Conservation (phyloP, 345 rosid genomes). For the Erysimum cheiranthoides region DNA sequence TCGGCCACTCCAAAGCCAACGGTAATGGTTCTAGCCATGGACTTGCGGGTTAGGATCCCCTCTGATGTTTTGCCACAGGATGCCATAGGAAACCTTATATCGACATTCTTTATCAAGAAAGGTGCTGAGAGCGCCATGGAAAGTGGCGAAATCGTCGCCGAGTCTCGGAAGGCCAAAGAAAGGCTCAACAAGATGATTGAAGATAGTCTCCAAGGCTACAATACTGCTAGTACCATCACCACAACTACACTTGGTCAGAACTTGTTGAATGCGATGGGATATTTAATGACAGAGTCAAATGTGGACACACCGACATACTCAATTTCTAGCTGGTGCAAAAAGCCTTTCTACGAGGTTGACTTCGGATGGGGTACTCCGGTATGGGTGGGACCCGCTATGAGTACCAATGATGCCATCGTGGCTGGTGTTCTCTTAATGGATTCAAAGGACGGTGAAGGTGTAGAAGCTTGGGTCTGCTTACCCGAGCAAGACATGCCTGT, state of each 20-base stretch:
- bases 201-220: not conserved
- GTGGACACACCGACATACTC: conserved; percentile 20
- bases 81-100: too few relatives aligned
- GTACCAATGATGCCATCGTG: conserved; percentile 1
- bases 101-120: not conserved
- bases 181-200: too few relatives aligned
- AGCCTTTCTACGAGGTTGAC: conserved; percentile 51
- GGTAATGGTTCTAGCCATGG: conserved; percentile 17
- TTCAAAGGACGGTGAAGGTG: not conserved
- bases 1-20: not conserved
- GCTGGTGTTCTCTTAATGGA: conserved; percentile 26
- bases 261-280: not conserved
- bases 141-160: conserved; percentile 17
- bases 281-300: not conserved
- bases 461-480: too few relatives aligned
- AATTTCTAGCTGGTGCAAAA: conserved; percentile 52
- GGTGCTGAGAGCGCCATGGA: conserved; percentile 17
- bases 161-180: conserved; percentile 13
- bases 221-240: not conserved
- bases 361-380: conserved; percentile 54
- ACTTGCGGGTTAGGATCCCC: conserved; percentile 38
- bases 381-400: conserved; percentile 33
- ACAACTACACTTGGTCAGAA: conserved; percentile 7
- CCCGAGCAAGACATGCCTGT: too few relatives aligned
- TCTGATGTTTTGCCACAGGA: conserved; percentile 12